These are phyloP conservation scores for Candida methanosorbosa DNA, from an alignment of 805 yeast genomes.

Conservation along the genomic window DNA sequence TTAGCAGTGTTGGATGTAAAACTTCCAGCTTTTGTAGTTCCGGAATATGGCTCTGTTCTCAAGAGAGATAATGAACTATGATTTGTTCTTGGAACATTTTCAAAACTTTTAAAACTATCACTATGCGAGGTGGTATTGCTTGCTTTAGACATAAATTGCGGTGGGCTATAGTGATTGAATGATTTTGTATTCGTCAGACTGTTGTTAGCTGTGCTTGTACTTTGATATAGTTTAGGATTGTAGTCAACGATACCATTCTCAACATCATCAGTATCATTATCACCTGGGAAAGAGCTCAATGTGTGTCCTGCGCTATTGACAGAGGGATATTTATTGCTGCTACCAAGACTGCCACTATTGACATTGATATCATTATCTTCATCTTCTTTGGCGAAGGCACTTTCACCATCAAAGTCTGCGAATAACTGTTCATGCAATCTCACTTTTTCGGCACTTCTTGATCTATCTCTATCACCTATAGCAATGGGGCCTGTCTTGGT, in stretches of 20 bases:
- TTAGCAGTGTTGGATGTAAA: too few relatives aligned
- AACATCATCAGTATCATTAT: too few relatives aligned
- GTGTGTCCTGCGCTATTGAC: too few relatives aligned
- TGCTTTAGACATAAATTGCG: too few relatives aligned
- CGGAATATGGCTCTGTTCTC: conserved; percentile 1
- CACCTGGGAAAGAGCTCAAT: too few relatives aligned
- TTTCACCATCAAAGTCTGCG: conserved; percentile 19
- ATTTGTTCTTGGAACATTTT: conserved; percentile 1
- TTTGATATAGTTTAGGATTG: too few relatives aligned
- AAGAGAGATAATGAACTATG: conserved; percentile 1
- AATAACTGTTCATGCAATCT: conserved; percentile 17
- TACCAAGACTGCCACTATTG: neutral
- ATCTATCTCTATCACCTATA: neutral
- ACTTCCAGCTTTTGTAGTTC: too few relatives aligned
- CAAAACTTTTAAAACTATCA: conserved; percentile 1
- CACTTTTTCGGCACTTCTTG: neutral
- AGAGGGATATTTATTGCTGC: neutral
- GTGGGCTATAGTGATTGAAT: too few relatives aligned
- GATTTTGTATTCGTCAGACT: too few relatives aligned
- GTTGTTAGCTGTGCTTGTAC: too few relatives aligned
- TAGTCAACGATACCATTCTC: too few relatives aligned
- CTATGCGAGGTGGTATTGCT: too few relatives aligned
- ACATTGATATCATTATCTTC: conserved; percentile 1
- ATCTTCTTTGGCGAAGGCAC: conserved; percentile 11
- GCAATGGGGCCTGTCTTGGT: neutral